Base-by-base conservation (phyloP, 2,329 filamentous ascomycete genomes). In the Penicillium sp. region DNA sequence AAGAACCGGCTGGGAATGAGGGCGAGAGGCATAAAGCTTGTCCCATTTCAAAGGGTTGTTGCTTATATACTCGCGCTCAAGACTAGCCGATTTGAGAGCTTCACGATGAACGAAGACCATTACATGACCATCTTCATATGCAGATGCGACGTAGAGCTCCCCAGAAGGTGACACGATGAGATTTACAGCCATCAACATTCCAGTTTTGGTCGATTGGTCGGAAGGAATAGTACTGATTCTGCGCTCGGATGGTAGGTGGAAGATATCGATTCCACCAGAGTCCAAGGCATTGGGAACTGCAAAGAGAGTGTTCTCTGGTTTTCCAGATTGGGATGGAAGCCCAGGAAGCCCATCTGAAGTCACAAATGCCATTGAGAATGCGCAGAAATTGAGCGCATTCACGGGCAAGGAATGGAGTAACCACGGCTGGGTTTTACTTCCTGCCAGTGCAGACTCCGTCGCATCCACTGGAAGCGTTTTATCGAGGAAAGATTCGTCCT, bases 371-470 rank as follows among this genome's bases (percentile, higher is more conserved):
- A 68, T 70, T 7, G 61, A 75, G 70, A 58, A 78, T 58, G 69
- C 87, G 87, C 94, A 99, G 72, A 97, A 99, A 70, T 97, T 99
- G 77, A 97, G 84, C 1, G 93, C 91, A 69, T 97, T 97, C 43
- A 97, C 91, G 5, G 89, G 81, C 5, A 99, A 78, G 4, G 90
- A 83, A 73, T 96, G 85, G 23, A 96, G 74, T n/a, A 97, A 78
- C 91, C 91, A 96, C 31, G 94, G 94, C 66, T 73, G 68, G 16
- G 51, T 60, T 25, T 87, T 82, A 19, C 82, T 83, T 31, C 70
- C 61, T 77, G 82, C 25, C 34, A 61, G 38, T 29, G 56, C 73
- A 45, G 73, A 75, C 29, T 72, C 73, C 2, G 71, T 77, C 46
- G 77, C 75, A 60, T 95, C 90, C 33, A 93, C 82, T 0, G 93